These are phyloP conservation scores for Piedraia hortae DNA, from an alignment of 2,329 filamentous ascomycete genomes.

Conservation along the genomic window DNA sequence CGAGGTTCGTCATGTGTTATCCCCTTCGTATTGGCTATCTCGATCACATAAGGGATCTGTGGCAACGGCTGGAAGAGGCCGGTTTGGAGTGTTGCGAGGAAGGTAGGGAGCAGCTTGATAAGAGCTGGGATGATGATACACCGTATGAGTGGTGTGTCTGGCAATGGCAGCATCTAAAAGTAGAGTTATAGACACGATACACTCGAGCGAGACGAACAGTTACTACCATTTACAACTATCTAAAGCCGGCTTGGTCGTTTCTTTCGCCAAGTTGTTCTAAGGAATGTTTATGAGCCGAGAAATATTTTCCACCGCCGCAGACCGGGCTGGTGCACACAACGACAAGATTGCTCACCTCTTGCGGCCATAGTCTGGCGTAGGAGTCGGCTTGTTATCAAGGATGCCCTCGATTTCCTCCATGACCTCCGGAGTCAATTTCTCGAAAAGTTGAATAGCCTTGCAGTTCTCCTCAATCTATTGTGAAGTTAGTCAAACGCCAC, in stretches of 20 bases:
- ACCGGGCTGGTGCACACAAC: background rate
- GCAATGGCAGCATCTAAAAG: constrained; percentile 12
- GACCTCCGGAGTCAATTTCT: constrained; percentile 14
- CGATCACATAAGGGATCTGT: constrained; percentile 17
- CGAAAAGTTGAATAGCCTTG: constrained; percentile 17
- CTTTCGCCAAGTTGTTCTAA: background rate
- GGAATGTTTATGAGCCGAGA: background rate
- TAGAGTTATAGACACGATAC: too few species aligned
- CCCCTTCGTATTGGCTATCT: constrained; percentile 16
- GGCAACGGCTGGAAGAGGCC: constrained; percentile 13
- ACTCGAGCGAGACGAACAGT: too few species aligned
- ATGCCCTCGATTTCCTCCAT: constrained; percentile 19
- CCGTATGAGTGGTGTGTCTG: constrained; percentile 15
- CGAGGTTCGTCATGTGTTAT: constrained; percentile 15
- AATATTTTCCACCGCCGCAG: background rate
- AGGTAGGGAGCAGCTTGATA: constrained; percentile 9
- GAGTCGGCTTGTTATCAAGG: constrained; percentile 15
- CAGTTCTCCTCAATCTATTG: constrained; percentile 22
- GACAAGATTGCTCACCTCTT: constrained; percentile 9
- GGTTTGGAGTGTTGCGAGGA: constrained; percentile 14
- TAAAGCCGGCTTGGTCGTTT: background rate
- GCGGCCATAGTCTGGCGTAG: constrained; percentile 11
- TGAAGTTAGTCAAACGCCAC: constrained; percentile 4
- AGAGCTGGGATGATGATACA: constrained; percentile 13
- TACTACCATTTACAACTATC: background rate